Evolutionary conservation across 2,329 filamentous ascomycete species (phyloP).

Genomic region (Elsinoe necatrix): DNA sequence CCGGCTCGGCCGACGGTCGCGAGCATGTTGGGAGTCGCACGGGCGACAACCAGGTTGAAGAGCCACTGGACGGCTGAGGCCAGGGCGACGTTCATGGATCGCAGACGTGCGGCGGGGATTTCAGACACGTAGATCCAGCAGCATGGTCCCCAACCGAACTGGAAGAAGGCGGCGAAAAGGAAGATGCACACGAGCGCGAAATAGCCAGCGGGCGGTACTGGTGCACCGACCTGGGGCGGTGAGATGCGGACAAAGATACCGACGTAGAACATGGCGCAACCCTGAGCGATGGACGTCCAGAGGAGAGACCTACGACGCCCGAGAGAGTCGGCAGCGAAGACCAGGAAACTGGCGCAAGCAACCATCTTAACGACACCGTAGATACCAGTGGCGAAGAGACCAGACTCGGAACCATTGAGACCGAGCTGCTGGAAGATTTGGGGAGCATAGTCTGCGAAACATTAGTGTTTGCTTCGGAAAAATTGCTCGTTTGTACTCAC

Average conservation of each 20-base stretch:
- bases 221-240: constrained; percentile 45
- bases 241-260: constrained; percentile 60
- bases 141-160: constrained; percentile 30
- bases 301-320: constrained; percentile 53
- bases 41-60: constrained; percentile 65
- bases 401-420: constrained; percentile 47
- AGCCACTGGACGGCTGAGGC: constrained; percentile 58
- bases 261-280: constrained; percentile 57
- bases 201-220: constrained; percentile 59
- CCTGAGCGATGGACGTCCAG: constrained; percentile 42
- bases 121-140: constrained; percentile 67
- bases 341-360: constrained; percentile 55
- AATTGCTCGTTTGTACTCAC: neutral
- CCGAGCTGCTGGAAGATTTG: constrained; percentile 61
- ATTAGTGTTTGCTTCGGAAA: neutral
- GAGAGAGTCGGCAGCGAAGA: constrained; percentile 67
- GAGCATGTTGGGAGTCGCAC: constrained; percentile 61
- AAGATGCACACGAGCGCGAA: constrained; percentile 64
- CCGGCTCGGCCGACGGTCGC: constrained; percentile 42
- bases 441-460: constrained; percentile 56
- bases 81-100: constrained; percentile 59
- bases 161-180: constrained; percentile 62
- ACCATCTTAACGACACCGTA: constrained; percentile 65
- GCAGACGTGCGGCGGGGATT: constrained; percentile 58
- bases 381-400: constrained; percentile 64